phyloP scores from a whole-genome alignment of 805 yeast species.

The Schizosaccharomyces cryophilus region DNA sequence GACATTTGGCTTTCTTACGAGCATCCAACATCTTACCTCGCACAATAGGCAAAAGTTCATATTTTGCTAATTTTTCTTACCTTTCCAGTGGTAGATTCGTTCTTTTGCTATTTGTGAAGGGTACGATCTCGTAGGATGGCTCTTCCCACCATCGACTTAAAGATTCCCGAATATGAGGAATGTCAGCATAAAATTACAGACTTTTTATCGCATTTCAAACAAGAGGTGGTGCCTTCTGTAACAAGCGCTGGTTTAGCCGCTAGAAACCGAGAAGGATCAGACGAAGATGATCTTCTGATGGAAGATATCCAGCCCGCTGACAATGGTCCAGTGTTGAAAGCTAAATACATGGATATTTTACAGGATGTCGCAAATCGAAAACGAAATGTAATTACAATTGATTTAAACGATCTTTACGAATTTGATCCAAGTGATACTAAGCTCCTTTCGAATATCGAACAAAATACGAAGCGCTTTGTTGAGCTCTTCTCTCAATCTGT shows the following conservation, averaged over 20 bases:
- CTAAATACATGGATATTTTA: background rate
- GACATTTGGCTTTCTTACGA: too few relatives aligned
- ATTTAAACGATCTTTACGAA: constrained; percentile 57
- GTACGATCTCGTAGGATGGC: background rate
- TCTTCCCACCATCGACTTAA: background rate
- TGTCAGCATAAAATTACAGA: constrained; percentile 1
- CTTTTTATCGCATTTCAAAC: background rate
- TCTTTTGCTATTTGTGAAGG: background rate
- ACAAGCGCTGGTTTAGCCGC: background rate
- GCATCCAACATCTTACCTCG: too few relatives aligned
- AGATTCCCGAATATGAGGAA: constrained; percentile 1
- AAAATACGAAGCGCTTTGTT: constrained; percentile 54
- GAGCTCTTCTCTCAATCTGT: constrained; percentile 54
- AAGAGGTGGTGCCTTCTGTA: background rate
- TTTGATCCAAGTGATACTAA: constrained; percentile 26
- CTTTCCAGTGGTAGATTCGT: background rate
- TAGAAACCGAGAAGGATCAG: background rate
- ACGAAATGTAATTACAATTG: constrained; percentile 37
- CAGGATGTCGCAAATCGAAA: constrained; percentile 75
- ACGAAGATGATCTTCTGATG: background rate
- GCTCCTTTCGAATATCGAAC: constrained; percentile 34
- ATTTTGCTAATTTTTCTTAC: background rate
- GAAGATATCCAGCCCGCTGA: background rate
- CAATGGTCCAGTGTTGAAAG: background rate
- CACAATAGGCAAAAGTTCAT: too few relatives aligned